Evolutionary conservation across 352 stramenopile species (phyloP), one percentile per base, ranked within the genome.

Genomic region (Pythium folliculosum): DNA sequence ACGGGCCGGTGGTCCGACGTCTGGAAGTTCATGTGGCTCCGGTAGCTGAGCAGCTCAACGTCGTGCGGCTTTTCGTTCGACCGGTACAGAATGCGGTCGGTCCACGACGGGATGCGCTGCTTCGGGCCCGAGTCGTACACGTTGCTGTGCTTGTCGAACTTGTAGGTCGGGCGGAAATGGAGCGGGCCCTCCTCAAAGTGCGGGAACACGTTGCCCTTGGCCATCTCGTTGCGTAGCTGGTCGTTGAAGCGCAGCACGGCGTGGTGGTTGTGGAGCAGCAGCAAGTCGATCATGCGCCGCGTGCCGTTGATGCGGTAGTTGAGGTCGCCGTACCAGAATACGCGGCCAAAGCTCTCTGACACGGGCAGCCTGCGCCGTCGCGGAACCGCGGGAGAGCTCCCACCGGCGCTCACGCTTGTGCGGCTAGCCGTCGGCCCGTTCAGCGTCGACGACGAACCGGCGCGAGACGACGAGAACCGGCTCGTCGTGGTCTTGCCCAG

Each of bases 301-400:
- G 92, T 94, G 14, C 96, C 80, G 65, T 98, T 95, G 37, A 98
- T 82, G 38, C 94, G 89, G 74, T 98, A 98, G 65, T 98, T 99
- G 44, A 99, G 81, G 69, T 98, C 95, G 10, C 95, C 95, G 67
- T 88, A 95, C 78, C 96, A 98, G 61, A 99, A 97, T 1, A 97
- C 82, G 23, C 92, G 86, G 68, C 98, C 94, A 58, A 97, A 94
- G 8, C 58, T 63, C 22, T 90, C 77, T 13, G 83, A 82, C 5
- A 90, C 60, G 19, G 77, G 17, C 12, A 27, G 21, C 30, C 51
- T 63, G 13, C 50, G 27, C 17, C 62, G 27, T 9, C 44, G 52
- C 7, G 62, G 49, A 17, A 43, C 37, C 3, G 37, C 2, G 10
- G 37, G 14, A 16, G 27, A 32, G 45, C 25, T 45, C 9, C 67